Percentiles rank a stretch among this genome's conserved stretches.
These are phyloP conservation scores for Allomyces javanicus DNA, from an alignment of 192 early-diverging fungal species.

Conservation along the genomic window DNA sequence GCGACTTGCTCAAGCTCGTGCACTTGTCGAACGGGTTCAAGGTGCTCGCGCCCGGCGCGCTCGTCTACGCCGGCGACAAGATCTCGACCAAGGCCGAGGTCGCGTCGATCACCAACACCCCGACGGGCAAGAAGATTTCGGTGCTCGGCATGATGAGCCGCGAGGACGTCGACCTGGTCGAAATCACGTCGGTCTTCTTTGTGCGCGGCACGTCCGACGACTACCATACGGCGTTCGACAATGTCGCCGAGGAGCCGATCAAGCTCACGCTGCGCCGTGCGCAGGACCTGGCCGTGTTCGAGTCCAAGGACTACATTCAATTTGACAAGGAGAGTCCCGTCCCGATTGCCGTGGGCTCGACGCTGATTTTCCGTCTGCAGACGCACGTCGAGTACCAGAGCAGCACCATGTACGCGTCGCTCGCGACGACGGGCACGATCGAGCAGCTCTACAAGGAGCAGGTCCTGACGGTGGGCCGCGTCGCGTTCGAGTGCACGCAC, in stretches of 20 bases:
- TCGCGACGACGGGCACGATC: slow-evolving; percentile 45
- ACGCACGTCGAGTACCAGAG: slow-evolving; percentile 40
- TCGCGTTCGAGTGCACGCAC: not conserved
- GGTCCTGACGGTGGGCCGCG: not conserved
- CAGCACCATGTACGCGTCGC: slow-evolving; percentile 40
- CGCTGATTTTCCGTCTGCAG: slow-evolving; percentile 55
- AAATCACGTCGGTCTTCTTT: slow-evolving; percentile 77
- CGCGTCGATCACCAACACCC: slow-evolving; percentile 68
- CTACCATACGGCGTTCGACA: slow-evolving; percentile 72
- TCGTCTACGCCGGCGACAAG: slow-evolving; percentile 57
- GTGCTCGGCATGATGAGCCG: slow-evolving; percentile 63
- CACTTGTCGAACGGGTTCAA: slow-evolving; percentile 89
- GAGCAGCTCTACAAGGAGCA: not conserved
- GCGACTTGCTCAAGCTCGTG: slow-evolving; percentile 75
- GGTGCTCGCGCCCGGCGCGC: slow-evolving; percentile 48
- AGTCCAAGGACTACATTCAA: slow-evolving; percentile 75
- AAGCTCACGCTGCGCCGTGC: slow-evolving; percentile 41
- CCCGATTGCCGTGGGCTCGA: slow-evolving; percentile 20
- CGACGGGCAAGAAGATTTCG: slow-evolving; percentile 78
- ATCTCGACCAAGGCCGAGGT: slow-evolving; percentile 67
- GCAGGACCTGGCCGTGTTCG: slow-evolving; percentile 78
- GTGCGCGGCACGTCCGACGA: slow-evolving; percentile 78
- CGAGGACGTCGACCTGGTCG: slow-evolving; percentile 53
- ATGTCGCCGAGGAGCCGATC: slow-evolving; percentile 61
- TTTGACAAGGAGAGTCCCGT: slow-evolving; percentile 38